Evolutionary conservation across 1,284 basidiomycete species (phyloP).

Genomic region (Microbotryomycetes sp.): DNA sequence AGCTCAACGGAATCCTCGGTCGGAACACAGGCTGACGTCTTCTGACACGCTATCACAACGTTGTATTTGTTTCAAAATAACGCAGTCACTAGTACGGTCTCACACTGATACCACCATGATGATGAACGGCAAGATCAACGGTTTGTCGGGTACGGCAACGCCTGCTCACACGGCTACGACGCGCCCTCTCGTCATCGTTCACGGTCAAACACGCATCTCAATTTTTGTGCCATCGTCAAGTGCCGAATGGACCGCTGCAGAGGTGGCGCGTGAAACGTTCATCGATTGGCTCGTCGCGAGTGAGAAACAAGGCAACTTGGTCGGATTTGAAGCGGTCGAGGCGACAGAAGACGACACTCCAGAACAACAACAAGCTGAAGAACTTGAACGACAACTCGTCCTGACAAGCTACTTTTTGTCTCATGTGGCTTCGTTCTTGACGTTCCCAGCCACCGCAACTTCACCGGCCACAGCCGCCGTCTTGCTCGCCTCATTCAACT

Average conservation of each 20-base stretch:
- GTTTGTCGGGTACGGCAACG: conserved; percentile 1
- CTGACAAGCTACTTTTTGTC: conserved; percentile 41
- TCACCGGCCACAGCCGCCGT: conserved; percentile 33
- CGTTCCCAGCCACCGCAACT: conserved; percentile 32
- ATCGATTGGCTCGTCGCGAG: conserved; percentile 33
- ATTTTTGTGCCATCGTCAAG: conserved; percentile 26
- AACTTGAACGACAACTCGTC: conserved; percentile 35
- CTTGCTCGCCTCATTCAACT: conserved; percentile 40
- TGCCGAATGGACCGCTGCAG: conserved; percentile 32
- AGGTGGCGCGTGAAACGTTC: conserved; percentile 35
- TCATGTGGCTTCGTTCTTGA: conserved; percentile 38
- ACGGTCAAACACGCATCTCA: conserved; percentile 23
- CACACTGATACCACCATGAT: no score
- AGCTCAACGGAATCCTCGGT: no score
- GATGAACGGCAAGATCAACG: not conserved
- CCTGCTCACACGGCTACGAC: conserved; percentile 24
- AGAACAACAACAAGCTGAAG: conserved; percentile 1
- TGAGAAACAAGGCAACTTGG: conserved; percentile 27
- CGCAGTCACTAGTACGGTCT: no score
- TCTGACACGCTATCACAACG: no score
- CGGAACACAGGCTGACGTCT: no score
- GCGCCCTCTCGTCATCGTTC: conserved; percentile 31
- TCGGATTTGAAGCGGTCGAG: conserved; percentile 35
- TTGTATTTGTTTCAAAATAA: no score
- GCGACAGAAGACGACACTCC: conserved; percentile 36